Base-by-base conservation (phyloP, 2,329 filamentous ascomycete genomes). In the Monosporascus sp. region DNA sequence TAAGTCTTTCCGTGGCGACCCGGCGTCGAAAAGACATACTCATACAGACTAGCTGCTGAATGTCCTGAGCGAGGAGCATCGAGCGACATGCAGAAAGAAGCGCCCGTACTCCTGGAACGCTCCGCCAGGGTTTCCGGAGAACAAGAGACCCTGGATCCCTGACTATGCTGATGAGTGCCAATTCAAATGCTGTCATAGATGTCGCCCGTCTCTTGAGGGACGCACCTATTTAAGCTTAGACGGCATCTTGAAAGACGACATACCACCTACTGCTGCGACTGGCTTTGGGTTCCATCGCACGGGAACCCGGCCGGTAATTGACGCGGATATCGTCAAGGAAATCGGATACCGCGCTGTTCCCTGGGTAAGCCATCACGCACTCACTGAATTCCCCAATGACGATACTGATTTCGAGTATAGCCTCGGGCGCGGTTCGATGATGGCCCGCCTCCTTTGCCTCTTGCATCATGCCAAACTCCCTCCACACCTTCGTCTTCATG, bases 281-380 rank as follows among this genome's bases (percentile, higher is more conserved):
- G 81, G 78, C 1, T 83, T 74, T 57, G 76, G 80, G 15, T 84
- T 84, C 54, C 72, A 79, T 48, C 59, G 70, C 6, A 49, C 70
- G 37, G 62, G 72, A 25, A 61, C 64, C 6, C 67, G 79, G n/a
- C 80, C 79, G 1, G 53, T 79, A 5, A 63, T 70, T 14, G 64
- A 77, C 54, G 70, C 68, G 15, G 57, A 64, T 1, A 52, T 75
- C 11, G 52, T 79, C 27, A 69, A 60, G 50, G 66, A 71, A 5
- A 66, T 80, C 17, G 75, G 76, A 4, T 64, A 68, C 44, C 68
- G 71, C 17, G 52, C 69, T 20, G 64, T 70, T 17, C 67, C 70
- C 11, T 55, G 63, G 60, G 75, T 77, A 62, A 59, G 66, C 58
- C 37, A 44, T 48, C 37, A 38, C 7, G n/a, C 39, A 27, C 41